phyloP scores from a whole-genome alignment of 495 filamentous ascomycete genomes.

The Elasticomyces elasticus region DNA sequence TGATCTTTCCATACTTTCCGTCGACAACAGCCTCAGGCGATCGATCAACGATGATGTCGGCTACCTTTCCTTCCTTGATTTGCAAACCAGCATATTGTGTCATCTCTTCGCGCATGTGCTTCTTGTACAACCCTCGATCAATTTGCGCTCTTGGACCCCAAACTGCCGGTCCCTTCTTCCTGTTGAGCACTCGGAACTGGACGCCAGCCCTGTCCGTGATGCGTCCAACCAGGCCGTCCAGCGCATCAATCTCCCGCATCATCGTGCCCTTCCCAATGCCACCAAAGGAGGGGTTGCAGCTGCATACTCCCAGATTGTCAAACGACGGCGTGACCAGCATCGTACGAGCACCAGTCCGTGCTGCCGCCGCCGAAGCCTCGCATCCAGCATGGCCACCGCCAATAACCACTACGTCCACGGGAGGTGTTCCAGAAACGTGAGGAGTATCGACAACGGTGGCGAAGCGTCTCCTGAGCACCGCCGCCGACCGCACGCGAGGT shows the following conservation, averaged over 20 bases:
- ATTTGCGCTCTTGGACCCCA: slow-evolving; percentile 97
- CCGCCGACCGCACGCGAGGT: slow-evolving; percentile 32
- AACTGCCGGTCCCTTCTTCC: slow-evolving; percentile 84
- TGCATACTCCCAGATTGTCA: slow-evolving; percentile 88
- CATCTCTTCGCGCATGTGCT: slow-evolving; percentile 85
- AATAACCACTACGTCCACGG: slow-evolving; percentile 77
- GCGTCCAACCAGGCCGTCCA: slow-evolving; percentile 81
- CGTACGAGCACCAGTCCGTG: slow-evolving; percentile 79
- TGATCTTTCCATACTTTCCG: slow-evolving; percentile 61
- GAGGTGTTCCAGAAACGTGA: background rate
- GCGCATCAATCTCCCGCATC: slow-evolving; percentile 86
- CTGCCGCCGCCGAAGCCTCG: slow-evolving; percentile 89
- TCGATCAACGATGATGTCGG: slow-evolving; percentile 71
- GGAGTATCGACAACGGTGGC: slow-evolving; percentile 29
- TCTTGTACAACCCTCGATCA: slow-evolving; percentile 81
- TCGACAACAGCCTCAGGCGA: slow-evolving; percentile 34
- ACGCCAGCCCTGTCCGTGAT: slow-evolving; percentile 90
- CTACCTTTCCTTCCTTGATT: slow-evolving; percentile 77
- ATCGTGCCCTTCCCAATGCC: slow-evolving; percentile 99
- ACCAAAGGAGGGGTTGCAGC: slow-evolving; percentile 94
- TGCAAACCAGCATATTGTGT: slow-evolving; percentile 61
- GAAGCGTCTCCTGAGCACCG: slow-evolving; percentile 22
- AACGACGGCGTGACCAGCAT: slow-evolving; percentile 79
- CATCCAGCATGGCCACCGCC: slow-evolving; percentile 93
- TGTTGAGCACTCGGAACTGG: slow-evolving; percentile 82